phyloP scores from a whole-genome alignment of 2,329 filamentous ascomycete genomes.

The Stagonosporopsis chrysanthemi region DNA sequence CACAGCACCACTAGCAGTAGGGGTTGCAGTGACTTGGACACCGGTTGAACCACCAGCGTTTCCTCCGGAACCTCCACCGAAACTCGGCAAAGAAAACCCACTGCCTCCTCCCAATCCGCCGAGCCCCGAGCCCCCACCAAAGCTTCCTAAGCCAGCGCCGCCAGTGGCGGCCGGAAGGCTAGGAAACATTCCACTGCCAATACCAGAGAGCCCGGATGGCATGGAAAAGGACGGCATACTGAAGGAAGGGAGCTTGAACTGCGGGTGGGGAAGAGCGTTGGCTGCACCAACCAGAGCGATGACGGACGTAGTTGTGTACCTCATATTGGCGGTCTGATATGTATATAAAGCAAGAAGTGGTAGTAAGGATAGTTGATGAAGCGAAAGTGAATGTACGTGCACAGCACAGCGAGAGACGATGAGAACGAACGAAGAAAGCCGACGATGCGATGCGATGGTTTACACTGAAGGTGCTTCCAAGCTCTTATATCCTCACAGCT shows the following conservation, averaged over 20 bases:
- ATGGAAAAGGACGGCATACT: constrained; percentile 23
- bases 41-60: background rate
- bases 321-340: constrained; percentile 30
- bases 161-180: background rate
- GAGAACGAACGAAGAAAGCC: constrained; percentile 18
- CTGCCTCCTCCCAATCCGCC: background rate
- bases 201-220: constrained; percentile 14
- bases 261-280: constrained; percentile 33
- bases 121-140: no score
- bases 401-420: constrained; percentile 29
- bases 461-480: background rate
- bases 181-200: background rate
- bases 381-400: constrained; percentile 27
- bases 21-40: constrained; percentile 9
- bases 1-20: constrained; percentile 6
- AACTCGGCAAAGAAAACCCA: background rate
- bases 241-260: constrained; percentile 24
- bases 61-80: background rate
- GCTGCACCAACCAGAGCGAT: constrained; percentile 31
- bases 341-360: constrained; percentile 4
- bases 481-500: constrained; percentile 4
- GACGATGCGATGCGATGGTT: constrained; percentile 13
- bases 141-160: background rate
- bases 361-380: background rate
- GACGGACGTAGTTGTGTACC: constrained; percentile 28